Evolutionary conservation across 1,284 basidiomycete species (phyloP), one percentile per base, ranked within the genome.

Genomic region (Moesziomyces antarcticus): DNA sequence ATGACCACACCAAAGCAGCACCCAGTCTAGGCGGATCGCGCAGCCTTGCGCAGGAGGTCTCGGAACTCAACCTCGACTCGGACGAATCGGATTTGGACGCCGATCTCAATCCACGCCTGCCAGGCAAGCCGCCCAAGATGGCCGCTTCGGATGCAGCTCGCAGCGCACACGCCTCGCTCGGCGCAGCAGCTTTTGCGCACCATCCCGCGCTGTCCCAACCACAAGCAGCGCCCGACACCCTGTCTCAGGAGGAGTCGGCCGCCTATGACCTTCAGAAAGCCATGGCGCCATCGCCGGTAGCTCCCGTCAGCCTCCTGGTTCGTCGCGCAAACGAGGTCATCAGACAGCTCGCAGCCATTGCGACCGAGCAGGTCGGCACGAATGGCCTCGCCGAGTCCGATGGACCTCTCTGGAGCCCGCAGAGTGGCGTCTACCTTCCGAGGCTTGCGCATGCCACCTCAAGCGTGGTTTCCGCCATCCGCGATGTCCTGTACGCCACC

Each of bases 401-500:
- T 47, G 48, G 45, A 1, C 46, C 65, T 22, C 30, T 54, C 14
- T 51, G 59, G 51, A 60, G 56, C 10, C 43, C 50, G 18, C 47
- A 45, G 16, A 57, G 56, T 14, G 61, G 65, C 3, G 44, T 50
- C 35, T 63, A 77, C 43, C 40, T 66, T 20, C 66, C 74, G 1
- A 60, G 74, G 35, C 44, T 79, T 43, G 68, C 58, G 2, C 8
- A 53, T 6, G 71, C 73, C 4, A 71, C 74, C 8, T 46, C 56
- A 18, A 48, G 54, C 27, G 78, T 78, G 20, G 71, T 79, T 0
- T 50, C 56, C 2, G 58, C 72, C 16, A 60, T 79, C 40, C 62
- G 77, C 3, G 66, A 71, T 18, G 54, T 80, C 18, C 60, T 80
- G 1, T 78, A 75, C 52, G 60, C 77, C 10, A 61, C 75, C 11